A percentile compares a stretch with the other conserved stretches of the same genome.
phyloP scores from a whole-genome alignment of 2,329 filamentous ascomycete species.

The Boeremia exigua region DNA sequence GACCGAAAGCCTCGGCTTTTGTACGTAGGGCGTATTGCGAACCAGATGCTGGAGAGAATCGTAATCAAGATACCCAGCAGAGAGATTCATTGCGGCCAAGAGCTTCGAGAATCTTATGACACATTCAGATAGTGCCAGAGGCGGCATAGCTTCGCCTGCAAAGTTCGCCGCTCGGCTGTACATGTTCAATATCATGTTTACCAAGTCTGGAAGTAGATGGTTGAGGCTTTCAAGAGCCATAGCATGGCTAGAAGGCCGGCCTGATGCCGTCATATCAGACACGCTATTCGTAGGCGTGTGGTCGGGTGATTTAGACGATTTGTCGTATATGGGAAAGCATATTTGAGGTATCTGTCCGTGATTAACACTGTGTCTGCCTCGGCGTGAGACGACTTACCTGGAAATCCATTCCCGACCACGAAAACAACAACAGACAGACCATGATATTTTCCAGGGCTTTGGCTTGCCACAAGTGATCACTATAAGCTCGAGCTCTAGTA shows the following conservation, averaged over 20 bases:
- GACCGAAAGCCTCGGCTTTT: constrained; percentile 50
- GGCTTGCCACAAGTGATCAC: constrained; percentile 96
- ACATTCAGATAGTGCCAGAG: constrained; percentile 73
- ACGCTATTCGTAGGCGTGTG: constrained; percentile 49
- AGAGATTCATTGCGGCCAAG: constrained; percentile 69
- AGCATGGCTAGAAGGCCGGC: constrained; percentile 52
- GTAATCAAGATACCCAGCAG: constrained; percentile 67
- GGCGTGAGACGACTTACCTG: constrained; percentile 57
- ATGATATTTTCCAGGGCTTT: constrained; percentile 91
- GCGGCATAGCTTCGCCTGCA: constrained; percentile 72
- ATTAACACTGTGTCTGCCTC: constrained; percentile 9
- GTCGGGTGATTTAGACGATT: constrained; percentile 52
- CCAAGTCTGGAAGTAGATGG: constrained; percentile 71
- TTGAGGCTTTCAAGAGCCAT: constrained; percentile 57
- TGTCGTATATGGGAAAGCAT: constrained; percentile 59
- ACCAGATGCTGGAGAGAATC: constrained; percentile 58
- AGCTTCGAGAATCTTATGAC: constrained; percentile 76
- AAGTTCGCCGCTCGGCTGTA: constrained; percentile 71
- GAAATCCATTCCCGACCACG: constrained; percentile 85
- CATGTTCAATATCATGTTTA: constrained; percentile 75
- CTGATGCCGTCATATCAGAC: constrained; percentile 46
- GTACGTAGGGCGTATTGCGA: constrained; percentile 50
- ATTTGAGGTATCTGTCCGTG: constrained; percentile 57
- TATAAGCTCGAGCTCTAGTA: constrained; percentile 74
- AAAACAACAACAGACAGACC: constrained; percentile 80